phyloP scores from a whole-genome alignment of 352 stramenopile species.

The Phytophthora chlamydospora region DNA sequence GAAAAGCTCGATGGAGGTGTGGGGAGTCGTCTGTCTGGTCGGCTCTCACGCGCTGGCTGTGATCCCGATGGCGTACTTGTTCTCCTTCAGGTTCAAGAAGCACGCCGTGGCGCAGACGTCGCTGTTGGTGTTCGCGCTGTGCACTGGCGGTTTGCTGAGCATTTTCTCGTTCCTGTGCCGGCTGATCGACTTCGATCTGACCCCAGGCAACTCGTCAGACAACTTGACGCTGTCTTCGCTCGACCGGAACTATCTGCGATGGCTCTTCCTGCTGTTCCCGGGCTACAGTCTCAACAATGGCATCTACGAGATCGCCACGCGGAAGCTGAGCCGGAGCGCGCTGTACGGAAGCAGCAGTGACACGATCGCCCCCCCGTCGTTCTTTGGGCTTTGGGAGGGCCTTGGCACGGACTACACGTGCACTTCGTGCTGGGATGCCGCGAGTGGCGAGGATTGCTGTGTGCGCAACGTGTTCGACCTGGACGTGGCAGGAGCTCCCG shows the following conservation, averaged over 20 bases:
- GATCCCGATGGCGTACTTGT: constrained; percentile 70
- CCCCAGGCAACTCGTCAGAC: constrained; percentile 21
- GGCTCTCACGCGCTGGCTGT: constrained; percentile 49
- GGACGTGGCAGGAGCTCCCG: constrained; percentile 54
- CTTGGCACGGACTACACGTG: constrained; percentile 52
- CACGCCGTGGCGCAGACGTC: constrained; percentile 70
- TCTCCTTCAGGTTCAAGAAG: constrained; percentile 65
- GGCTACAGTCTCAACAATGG: constrained; percentile 74
- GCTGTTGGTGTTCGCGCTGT: constrained; percentile 64
- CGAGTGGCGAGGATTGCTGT: constrained; percentile 45
- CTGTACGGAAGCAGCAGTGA: constrained; percentile 41
- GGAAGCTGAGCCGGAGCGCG: constrained; percentile 64
- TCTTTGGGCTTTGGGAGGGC: constrained; percentile 59
- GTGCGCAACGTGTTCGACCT: constrained; percentile 59
- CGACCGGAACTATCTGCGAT: constrained; percentile 73
- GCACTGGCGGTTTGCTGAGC: constrained; percentile 64
- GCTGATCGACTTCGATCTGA: constrained; percentile 60
- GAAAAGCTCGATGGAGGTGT: constrained; percentile 38
- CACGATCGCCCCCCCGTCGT: constrained; percentile 45
- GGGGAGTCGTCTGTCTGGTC: constrained; percentile 50
- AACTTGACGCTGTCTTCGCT: constrained; percentile 63
- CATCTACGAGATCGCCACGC: constrained; percentile 73
- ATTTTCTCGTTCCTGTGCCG: constrained; percentile 84
- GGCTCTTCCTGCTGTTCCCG: constrained; percentile 76
- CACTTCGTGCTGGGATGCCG: constrained; percentile 56